Base-by-base conservation (phyloP, 805 yeast genomes). In the Blastobotrys parvus region DNA sequence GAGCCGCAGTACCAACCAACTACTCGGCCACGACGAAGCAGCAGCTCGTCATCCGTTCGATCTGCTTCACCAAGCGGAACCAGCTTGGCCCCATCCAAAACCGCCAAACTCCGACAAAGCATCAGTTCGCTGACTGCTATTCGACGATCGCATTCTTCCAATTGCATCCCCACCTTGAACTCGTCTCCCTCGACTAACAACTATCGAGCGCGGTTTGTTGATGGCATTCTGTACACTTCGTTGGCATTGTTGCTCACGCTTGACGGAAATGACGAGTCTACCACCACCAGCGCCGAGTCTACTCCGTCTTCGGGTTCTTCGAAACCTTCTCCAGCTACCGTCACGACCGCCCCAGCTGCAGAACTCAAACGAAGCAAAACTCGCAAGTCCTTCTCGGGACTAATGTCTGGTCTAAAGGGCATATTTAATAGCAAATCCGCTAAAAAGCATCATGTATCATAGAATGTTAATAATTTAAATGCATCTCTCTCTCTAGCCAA, bases 211-310 rank as follows among this genome's bases (percentile, higher is more conserved):
- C 36, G 48, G 19, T 42, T 42, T 23, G 43, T 35, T 3, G 53
- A 49, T 31, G 51, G 45, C 16, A 33, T 49, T 15, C 23, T 47
- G 27, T 40, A 44, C 17, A 17, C 49, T 3, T 39, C 51, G n/a
- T 35, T 49, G 40, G 21, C 40, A 8, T 17, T 38, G 13, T 15
- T 38, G 27, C 33, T 38, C 11, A 18, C 27, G 3, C 17, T n/a
- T 13, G 30, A 35, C 27, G 29, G 29, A 8, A 25, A 25, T 25
- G n/a, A n/a, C n/a, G 22, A 21, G 15, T 19, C 22, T 3, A 18
- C 37, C n/a, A n/a, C n/a, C n/a, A n/a, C n/a, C n/a, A n/a, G n/a
- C n/a, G n/a, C n/a, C n/a, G n/a, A n/a, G n/a, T n/a, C n/a, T n/a
- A n/a, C n/a, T n/a, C n/a, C n/a, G n/a, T n/a, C 29, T 25, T 25